Conservation (phyloP, 208 protist genomes). For the Chromosphaera perkinsii region DNA sequence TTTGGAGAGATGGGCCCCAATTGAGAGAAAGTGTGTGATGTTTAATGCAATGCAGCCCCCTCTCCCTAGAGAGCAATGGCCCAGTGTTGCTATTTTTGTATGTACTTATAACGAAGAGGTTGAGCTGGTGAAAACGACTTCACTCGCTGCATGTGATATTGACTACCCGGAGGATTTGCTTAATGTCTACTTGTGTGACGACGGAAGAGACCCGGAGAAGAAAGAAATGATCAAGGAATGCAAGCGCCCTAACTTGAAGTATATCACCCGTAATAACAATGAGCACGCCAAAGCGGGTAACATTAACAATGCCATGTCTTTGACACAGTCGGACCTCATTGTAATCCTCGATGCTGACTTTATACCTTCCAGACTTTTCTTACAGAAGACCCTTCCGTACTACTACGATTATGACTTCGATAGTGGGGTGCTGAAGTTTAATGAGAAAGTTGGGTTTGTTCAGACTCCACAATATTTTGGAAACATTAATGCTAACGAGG, state of each 20-base stretch:
- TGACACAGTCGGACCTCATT: not conserved
- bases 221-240: not conserved
- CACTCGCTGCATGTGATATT: not conserved
- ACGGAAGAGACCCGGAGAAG: not conserved
- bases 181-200: not conserved
- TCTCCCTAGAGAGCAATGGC: not conserved
- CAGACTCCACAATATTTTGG: conserved; percentile 1
- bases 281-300: not conserved
- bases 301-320: not conserved
- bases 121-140: not conserved
- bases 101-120: not conserved
- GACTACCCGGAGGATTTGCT: not conserved
- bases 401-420: not conserved
- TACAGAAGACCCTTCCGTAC: not conserved
- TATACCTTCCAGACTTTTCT: not conserved
- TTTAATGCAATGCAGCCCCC: not conserved
- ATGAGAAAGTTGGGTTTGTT: not conserved
- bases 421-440: not conserved
- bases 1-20: not conserved
- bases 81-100: not conserved
- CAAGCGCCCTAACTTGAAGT: not conserved
- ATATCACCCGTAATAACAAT: not conserved
- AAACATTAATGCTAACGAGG: not conserved
- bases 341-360: not conserved
- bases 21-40: not conserved